Evolutionary conservation across 2,329 filamentous ascomycete genomes (phyloP).

Genomic region (Chrysoporthe austroafricana): DNA sequence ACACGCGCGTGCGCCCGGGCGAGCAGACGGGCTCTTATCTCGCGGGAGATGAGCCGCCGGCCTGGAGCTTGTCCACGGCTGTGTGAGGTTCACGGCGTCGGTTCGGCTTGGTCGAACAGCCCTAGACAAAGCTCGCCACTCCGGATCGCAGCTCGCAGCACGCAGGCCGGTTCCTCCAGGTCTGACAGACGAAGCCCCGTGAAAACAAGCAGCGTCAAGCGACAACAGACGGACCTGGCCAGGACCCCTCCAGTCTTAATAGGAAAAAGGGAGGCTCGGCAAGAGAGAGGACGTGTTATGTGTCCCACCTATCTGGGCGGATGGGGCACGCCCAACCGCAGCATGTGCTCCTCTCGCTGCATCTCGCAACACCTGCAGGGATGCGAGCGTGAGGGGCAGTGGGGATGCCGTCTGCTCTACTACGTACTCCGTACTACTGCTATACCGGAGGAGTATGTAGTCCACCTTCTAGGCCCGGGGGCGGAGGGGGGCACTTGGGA

Average conservation of each 20-base stretch:
- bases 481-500: background rate
- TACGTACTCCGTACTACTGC: background rate
- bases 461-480: background rate
- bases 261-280: background rate
- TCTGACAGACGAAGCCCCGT: background rate
- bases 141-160: too few relatives aligned
- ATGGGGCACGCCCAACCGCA: background rate
- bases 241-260: background rate
- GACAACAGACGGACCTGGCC: background rate
- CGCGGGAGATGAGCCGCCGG: constrained; percentile 8
- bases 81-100: too few relatives aligned
- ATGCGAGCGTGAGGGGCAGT: background rate
- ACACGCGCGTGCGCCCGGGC: background rate
- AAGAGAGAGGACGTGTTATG: background rate
- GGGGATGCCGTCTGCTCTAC: background rate
- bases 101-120: too few relatives aligned
- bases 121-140: too few relatives aligned
- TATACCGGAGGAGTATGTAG: background rate
- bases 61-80: background rate
- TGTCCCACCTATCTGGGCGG: too few relatives aligned
- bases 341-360: background rate
- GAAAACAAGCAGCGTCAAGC: background rate
- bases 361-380: background rate
- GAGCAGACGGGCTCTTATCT: background rate
- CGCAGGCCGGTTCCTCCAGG: background rate